Evolutionary conservation across 139 green algal species (phyloP).

Genomic region (Haematococcus sp.): DNA sequence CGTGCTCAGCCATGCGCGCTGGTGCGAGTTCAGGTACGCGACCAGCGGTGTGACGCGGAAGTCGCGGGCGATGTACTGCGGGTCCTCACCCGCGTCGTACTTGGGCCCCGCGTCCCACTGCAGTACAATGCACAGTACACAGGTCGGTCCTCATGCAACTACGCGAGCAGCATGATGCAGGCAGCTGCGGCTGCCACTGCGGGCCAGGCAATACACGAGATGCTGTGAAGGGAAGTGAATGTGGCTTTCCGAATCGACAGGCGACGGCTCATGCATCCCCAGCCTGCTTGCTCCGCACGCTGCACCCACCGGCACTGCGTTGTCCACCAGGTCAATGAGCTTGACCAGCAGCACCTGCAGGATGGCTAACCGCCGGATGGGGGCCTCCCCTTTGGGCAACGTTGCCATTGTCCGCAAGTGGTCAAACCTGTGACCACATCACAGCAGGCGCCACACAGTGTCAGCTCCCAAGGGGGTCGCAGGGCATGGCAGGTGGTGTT

Average conservation of each 20-base stretch:
- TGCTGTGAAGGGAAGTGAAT: too few species aligned
- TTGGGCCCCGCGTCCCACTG: constrained; percentile 8
- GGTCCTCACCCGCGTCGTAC: constrained; percentile 6
- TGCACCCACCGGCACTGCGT: constrained; percentile 4
- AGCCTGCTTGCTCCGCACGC: too few species aligned
- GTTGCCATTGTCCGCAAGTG: constrained; percentile 11
- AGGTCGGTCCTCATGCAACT: too few species aligned
- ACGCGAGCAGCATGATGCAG: too few species aligned
- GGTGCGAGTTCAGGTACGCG: constrained; percentile 5
- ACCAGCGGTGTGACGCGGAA: constrained; percentile 12
- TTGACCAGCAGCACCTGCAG: constrained; percentile 15
- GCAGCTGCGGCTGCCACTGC: too few species aligned
- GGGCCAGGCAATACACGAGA: too few species aligned
- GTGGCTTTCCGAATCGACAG: too few species aligned
- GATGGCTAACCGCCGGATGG: constrained; percentile 9
- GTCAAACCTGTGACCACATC: constrained; percentile 6
- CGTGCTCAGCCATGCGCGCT: constrained; percentile 2
- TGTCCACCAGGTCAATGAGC: constrained; percentile 12
- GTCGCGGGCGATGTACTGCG: constrained; percentile 16
- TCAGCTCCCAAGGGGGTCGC: too few species aligned
- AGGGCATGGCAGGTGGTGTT: too few species aligned
- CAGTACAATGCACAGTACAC: too few species aligned
- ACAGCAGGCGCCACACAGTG: too few species aligned
- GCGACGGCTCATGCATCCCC: too few species aligned
- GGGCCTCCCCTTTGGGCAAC: constrained; percentile 7